Base-by-base conservation (phyloP, 202 grass and related monocot genomes). In the Dendrocalamus latiflorus region DNA sequence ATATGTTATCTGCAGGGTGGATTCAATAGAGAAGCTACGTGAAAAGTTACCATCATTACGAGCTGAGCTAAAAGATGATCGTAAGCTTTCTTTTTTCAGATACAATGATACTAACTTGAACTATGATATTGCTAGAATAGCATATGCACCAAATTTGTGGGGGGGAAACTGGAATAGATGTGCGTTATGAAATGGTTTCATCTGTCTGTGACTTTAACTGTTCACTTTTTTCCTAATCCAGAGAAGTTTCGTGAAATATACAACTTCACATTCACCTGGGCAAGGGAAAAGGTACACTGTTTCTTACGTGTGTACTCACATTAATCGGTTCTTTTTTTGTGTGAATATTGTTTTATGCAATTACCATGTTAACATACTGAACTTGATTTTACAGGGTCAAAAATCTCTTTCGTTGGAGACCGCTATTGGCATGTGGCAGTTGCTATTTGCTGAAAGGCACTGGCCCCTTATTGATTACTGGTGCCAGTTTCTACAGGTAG, bases 241-340 rank as follows among this genome's bases (percentile, higher is more conserved):
- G 95, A 98, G 76, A 98, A 95, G 70, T 98, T 98, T 49, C 81
- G 91, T 88, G 95, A 98, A 57, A 98, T 98, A 65, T 98, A 98
- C 93, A 93, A 91, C 85, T 98, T 98, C 16, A 83, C 95, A 30
- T 98, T 98, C 88, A 76, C 79, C 79, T 98, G 95, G 95, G 93
- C 95, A 72, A 92, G 87, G 71, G 95, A 98, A 85, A 95, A 98
- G 95, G 95, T 98, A 67, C 49, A 51, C 17, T 51, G 2, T 50
- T 50, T 50, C 16, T 50, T 50, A 18, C 15, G 1, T 0, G 16
- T 18, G 48, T 49, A 72, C 14, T 65, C 42, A 47, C 20, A 76
- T 51, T 7, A 2, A 51, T 51, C 17, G 1, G 49, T 51, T 51
- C 0, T 8, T 20, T 51, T 51, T 17, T 6, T 30, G 48, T 51